phyloP scores from a whole-genome alignment of 441 rosid genomes.

The Raphanus hybrid region DNA sequence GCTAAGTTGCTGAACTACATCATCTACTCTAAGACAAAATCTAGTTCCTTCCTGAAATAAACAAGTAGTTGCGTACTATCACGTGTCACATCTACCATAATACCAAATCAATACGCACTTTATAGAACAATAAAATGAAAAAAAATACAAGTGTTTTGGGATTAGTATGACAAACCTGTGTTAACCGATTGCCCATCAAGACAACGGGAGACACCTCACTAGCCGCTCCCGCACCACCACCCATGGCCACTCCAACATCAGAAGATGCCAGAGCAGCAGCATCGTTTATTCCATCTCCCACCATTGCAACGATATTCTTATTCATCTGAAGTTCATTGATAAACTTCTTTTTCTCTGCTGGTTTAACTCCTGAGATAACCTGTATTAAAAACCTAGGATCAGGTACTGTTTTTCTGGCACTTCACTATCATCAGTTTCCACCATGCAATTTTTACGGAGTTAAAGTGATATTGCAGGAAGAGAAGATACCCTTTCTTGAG shows the following conservation, averaged over 20 bases:
- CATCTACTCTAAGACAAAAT: neutral
- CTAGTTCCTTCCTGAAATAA: neutral
- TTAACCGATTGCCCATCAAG: constrained; percentile 84
- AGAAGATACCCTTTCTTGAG: constrained; percentile 69
- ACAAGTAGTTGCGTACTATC: neutral
- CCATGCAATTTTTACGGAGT: neutral
- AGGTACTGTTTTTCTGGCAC: constrained; percentile 7
- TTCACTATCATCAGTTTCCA: constrained; percentile 5
- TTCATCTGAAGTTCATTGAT: constrained; percentile 74
- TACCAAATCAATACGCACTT: neutral
- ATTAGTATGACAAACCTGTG: constrained; percentile 64
- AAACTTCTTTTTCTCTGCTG: constrained; percentile 78
- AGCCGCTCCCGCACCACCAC: constrained; percentile 96
- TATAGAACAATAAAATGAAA: constrained; percentile 1
- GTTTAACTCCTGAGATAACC: constrained; percentile 90
- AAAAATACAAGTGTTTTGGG: neutral
- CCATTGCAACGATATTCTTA: constrained; percentile 84
- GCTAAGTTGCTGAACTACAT: neutral
- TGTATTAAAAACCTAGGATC: constrained; percentile 39
- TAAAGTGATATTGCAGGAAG: neutral
- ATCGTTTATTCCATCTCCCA: constrained; percentile 98
- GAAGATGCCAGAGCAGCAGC: constrained; percentile 97
- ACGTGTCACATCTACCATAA: no score
- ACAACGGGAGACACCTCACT: constrained; percentile 95
- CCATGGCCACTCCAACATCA: constrained; percentile 93